phyloP scores from a whole-genome alignment of 1,284 basidiomycete species.

The Athelia sp. region DNA sequence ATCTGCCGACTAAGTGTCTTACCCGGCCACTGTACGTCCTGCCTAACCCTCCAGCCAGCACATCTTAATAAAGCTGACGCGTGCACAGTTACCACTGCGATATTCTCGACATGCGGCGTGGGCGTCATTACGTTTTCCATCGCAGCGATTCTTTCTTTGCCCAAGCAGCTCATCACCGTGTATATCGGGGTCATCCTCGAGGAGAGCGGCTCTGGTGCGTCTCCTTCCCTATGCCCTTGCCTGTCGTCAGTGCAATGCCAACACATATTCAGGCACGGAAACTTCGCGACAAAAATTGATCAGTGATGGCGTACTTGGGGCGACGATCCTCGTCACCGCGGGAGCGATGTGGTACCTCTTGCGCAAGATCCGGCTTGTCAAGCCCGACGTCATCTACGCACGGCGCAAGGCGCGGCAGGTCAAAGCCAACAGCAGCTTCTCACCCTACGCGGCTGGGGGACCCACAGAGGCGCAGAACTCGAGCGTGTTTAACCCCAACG shows the following conservation, averaged over 20 bases:
- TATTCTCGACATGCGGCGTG: constrained; percentile 82
- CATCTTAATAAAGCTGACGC: background rate
- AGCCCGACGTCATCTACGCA: constrained; percentile 69
- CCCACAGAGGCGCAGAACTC: constrained; percentile 22
- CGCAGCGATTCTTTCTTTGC: constrained; percentile 71
- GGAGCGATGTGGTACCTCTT: constrained; percentile 83
- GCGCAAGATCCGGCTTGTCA: constrained; percentile 68
- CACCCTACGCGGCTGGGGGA: constrained; percentile 22
- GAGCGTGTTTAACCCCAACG: constrained; percentile 28
- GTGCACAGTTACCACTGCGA: constrained; percentile 54
- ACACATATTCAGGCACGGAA: constrained; percentile 30
- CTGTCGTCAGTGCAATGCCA: constrained; percentile 9
- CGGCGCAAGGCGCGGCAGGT: constrained; percentile 64
- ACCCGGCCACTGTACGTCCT: constrained; percentile 62
- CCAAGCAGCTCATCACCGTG: constrained; percentile 74
- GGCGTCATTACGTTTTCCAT: constrained; percentile 63
- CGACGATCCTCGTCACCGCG: constrained; percentile 71
- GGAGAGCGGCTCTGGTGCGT: constrained; percentile 34
- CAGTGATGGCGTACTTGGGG: constrained; percentile 54
- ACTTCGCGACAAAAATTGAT: constrained; percentile 51
- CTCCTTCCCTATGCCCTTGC: constrained; percentile 3
- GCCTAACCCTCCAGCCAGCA: too few species aligned
- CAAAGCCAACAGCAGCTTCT: constrained; percentile 25
- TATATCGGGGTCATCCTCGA: constrained; percentile 69
- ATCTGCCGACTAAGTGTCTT: constrained; percentile 76